Percentiles rank a stretch among this genome's conserved stretches.
phyloP scores from a whole-genome alignment of 345 rosid species.

The Reutealis trisperma region DNA sequence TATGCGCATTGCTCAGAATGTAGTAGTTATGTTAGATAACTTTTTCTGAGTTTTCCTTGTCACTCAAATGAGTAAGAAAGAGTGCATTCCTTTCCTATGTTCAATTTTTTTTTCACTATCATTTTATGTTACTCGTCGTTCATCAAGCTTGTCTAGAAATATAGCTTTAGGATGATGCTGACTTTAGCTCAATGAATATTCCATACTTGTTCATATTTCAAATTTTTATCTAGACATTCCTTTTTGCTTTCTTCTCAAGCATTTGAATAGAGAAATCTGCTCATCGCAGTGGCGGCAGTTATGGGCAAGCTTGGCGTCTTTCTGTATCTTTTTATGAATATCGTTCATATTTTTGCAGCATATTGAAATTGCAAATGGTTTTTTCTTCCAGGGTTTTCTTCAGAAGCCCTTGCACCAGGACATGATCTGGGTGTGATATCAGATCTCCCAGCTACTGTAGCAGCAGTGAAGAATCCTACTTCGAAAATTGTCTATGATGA shows the following conservation, averaged over 20 bases:
- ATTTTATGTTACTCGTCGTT: neutral
- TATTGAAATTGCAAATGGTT: constrained; percentile 14
- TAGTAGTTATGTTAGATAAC: neutral
- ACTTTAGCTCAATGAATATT: neutral
- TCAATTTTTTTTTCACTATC: neutral
- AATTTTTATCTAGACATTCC: neutral
- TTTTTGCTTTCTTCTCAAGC: neutral
- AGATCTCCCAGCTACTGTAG: constrained; percentile 58
- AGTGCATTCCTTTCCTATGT: neutral
- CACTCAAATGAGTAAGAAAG: neutral
- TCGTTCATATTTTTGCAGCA: neutral
- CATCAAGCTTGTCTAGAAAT: neutral
- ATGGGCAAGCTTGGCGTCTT: neutral
- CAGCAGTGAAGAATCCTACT: constrained; percentile 75
- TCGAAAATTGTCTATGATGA: constrained; percentile 84
- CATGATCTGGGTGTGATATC: constrained; percentile 47
- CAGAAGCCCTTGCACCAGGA: constrained; percentile 43
- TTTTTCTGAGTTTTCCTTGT: too few relatives aligned
- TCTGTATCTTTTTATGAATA: neutral
- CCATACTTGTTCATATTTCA: neutral
- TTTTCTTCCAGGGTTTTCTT: constrained; percentile 50
- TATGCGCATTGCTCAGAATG: neutral
- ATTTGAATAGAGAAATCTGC: neutral
- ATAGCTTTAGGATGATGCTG: neutral
- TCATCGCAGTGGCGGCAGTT: neutral